Base-by-base conservation (phyloP, 768 basidiomycete species). In the Phanerodontia chrysosporium region DNA sequence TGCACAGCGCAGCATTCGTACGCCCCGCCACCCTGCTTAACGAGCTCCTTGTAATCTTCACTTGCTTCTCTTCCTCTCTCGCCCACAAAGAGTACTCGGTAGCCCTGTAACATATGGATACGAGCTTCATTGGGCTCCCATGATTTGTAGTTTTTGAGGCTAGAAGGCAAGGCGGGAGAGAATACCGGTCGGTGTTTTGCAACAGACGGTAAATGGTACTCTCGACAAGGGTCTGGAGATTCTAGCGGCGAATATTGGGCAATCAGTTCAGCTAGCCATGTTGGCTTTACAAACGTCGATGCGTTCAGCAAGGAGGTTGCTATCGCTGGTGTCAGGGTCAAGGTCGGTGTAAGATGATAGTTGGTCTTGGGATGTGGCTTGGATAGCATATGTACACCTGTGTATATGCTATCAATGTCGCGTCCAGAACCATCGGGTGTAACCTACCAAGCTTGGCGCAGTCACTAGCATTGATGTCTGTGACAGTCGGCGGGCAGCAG, bases 71-170 rank as follows among this genome's bases (percentile, higher is more conserved):
- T 74, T 0, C 75, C 75, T 49, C 78, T 81, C 63, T 87, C 86
- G 1, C 80, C 80, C 5, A 85, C 72, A 55, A 85, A 83, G 7
- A 90, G 66, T 65, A 90, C 89, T 8, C 84, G 76, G 59, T 76
- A 80, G 0, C 70, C 69, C 5, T 70, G 68, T 30, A 91, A 76
- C 65, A 92, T 74, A 49, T 77, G 75, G 9, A 82, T 64, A 9
- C 90, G 77, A 57, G 77, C 83, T 65, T 87, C 85, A 55, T 85
- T 85, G 0, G 85, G 84, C 58, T 85, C 82, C 90, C 89, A 90
- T 2, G 81, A 72, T 27, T 76, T 79, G 66, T 80, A 74, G 0
- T 71, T 73, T 67, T 85, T 84, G 39, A 85, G 74, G 2, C 74
- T 60, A 0, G 79, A 60, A 0, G 78, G 68, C 1, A 90, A 73